A percentile compares a stretch with the other conserved stretches of the same genome.
phyloP scores from a whole-genome alignment of 2,329 filamentous ascomycete genomes.

The Nannizziopsis barbatae region DNA sequence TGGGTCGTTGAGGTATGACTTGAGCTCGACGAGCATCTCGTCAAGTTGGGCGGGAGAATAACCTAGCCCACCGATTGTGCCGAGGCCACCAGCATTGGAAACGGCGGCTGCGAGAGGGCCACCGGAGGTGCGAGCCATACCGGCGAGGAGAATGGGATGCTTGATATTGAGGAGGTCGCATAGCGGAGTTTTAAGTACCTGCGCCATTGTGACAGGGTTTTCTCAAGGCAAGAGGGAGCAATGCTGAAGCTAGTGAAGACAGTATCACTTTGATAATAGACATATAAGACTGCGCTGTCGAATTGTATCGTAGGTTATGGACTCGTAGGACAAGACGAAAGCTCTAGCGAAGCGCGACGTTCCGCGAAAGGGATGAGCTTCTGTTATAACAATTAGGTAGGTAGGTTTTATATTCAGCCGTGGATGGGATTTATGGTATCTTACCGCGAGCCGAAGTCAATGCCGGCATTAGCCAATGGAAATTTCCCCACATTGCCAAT shows the following conservation, averaged over 20 bases:
- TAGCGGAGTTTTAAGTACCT: conserved; percentile 60
- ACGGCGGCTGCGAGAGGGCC: conserved; percentile 72
- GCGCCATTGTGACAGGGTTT: conserved; percentile 16
- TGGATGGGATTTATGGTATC: background rate
- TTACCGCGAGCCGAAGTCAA: no score
- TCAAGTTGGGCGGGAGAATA: conserved; percentile 65
- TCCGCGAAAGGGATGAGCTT: no score
- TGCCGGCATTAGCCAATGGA: background rate
- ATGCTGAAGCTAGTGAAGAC: background rate
- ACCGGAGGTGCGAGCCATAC: conserved; percentile 80
- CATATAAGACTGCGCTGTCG: no score
- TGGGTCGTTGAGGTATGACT: conserved; percentile 55
- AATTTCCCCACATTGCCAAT: background rate
- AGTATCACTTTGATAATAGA: no score
- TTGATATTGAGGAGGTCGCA: conserved; percentile 68
- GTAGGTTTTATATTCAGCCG: background rate
- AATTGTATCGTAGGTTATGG: no score
- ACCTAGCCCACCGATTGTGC: conserved; percentile 51
- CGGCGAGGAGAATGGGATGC: conserved; percentile 83
- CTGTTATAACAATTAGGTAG: no score
- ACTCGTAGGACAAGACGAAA: no score
- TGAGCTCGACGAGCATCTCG: conserved; percentile 74
- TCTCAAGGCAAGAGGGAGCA: background rate
- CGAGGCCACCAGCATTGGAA: conserved; percentile 75
- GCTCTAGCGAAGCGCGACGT: no score